Percentiles rank a stretch among this genome's conserved stretches.
phyloP scores from a whole-genome alignment of 805 yeast species.

The Metschnikowia kunwiensis region DNA sequence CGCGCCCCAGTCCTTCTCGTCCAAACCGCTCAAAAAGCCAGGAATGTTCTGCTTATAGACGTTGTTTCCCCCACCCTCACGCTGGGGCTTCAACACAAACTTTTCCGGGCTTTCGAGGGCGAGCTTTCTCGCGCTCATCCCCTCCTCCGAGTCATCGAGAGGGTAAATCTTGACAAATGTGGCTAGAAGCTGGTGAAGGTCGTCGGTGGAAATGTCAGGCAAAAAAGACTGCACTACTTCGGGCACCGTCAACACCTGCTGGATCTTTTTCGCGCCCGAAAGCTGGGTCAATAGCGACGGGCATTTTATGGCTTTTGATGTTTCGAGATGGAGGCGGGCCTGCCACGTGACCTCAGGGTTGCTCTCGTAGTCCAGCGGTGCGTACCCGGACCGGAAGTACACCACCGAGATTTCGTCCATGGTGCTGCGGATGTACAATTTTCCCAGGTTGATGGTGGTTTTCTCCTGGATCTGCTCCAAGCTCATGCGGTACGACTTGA shows the following conservation, averaged over 20 bases:
- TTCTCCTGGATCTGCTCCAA: conserved; percentile 53
- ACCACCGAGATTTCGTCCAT: conserved; percentile 80
- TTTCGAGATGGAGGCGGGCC: conserved; percentile 69
- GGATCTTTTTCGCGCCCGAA: conserved; percentile 91
- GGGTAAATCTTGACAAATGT: conserved; percentile 91
- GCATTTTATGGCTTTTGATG: conserved; percentile 79
- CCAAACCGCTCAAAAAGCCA: conserved; percentile 53
- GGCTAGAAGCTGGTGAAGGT: conserved; percentile 35
- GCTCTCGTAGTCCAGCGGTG: conserved; percentile 71
- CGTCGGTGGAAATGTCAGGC: conserved; percentile 26
- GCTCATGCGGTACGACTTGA: conserved; percentile 64
- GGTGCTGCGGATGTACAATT: conserved; percentile 51
- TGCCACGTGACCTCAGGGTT: conserved; percentile 65
- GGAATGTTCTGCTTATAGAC: conserved; percentile 87
- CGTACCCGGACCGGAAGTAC: conserved; percentile 86
- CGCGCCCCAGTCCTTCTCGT: conserved; percentile 78
- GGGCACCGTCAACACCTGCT: conserved; percentile 73
- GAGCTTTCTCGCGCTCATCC: conserved; percentile 57
- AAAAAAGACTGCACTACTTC: conserved; percentile 47
- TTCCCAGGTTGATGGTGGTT: conserved; percentile 42
- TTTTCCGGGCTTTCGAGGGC: conserved; percentile 67
- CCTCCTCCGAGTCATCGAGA: conserved; percentile 65
- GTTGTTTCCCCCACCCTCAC: conserved; percentile 99
- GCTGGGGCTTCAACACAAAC: conserved; percentile 91
- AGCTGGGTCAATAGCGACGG: conserved; percentile 88